Percentiles rank a stretch among this genome's conserved stretches.
Evolutionary conservation across 129 eudicot species (phyloP).

Genomic region (Solidago caesia): DNA sequence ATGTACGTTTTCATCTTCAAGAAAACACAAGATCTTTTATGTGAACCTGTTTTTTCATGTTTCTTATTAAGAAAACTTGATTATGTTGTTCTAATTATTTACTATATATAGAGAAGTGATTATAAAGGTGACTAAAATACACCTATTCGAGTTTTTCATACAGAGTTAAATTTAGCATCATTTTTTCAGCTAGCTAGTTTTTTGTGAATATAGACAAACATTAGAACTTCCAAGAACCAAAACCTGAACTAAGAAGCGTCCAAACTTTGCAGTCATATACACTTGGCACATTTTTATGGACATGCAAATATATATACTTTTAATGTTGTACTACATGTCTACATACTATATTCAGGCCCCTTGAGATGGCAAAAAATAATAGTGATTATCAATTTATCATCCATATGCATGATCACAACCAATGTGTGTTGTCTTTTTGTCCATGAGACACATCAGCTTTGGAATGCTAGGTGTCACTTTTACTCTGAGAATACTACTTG

Average conservation of each 20-base stretch:
- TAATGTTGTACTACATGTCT: neutral
- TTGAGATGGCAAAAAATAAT: neutral
- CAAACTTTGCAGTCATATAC: conserved; percentile 27
- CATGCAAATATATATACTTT: neutral
- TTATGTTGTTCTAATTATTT: no score
- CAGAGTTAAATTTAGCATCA: no score
- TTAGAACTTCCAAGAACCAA: conserved; percentile 23
- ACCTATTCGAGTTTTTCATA: no score
- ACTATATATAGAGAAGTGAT: no score
- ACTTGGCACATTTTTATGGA: conserved; percentile 15
- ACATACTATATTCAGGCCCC: neutral
- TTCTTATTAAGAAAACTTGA: no score
- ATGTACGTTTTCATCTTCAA: no score
- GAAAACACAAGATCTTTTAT: no score
- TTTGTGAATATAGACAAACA: neutral
- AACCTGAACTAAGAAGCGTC: conserved; percentile 24
- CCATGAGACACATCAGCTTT: conserved; percentile 28
- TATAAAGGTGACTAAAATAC: no score
- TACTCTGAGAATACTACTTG: conserved; percentile 13
- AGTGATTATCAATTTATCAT: conserved; percentile 21
- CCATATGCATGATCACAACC: conserved; percentile 25
- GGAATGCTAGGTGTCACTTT: conserved; percentile 35
- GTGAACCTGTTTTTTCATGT: no score
- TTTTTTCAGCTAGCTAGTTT: no score
- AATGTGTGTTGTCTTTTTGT: conserved; percentile 26